These are phyloP conservation scores for Monosporozyma unispora DNA, from an alignment of 805 yeast species.

Conservation along the genomic window DNA sequence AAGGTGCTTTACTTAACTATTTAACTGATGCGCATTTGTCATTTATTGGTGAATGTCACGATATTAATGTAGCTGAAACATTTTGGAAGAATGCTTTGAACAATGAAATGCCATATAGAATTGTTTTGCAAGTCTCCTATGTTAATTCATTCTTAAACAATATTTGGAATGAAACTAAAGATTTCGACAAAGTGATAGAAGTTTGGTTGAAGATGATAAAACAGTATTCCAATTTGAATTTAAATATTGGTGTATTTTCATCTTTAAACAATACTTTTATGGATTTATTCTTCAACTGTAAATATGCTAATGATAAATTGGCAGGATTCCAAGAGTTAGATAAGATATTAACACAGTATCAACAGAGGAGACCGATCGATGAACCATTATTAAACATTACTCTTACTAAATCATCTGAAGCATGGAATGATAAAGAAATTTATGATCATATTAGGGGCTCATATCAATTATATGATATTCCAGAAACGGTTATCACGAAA, in stretches of 20 bases:
- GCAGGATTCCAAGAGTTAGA: constrained; percentile 48
- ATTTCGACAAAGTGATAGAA: constrained; percentile 44
- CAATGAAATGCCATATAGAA: constrained; percentile 58
- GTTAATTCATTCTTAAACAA: constrained; percentile 52
- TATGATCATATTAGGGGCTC: constrained; percentile 50
- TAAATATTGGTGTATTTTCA: constrained; percentile 56
- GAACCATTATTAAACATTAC: constrained; percentile 70
- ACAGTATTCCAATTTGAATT: constrained; percentile 40
- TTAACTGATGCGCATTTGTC: constrained; percentile 62
- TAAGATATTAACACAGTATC: constrained; percentile 43
- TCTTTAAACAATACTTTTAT: constrained; percentile 59
- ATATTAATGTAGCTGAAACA: constrained; percentile 54
- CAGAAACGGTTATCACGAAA: constrained; percentile 55
- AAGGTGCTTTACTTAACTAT: constrained; percentile 26
- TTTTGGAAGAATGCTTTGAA: constrained; percentile 63
- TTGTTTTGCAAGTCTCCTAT: constrained; percentile 59
- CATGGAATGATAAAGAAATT: constrained; percentile 54
- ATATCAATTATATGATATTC: constrained; percentile 44
- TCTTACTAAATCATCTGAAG: constrained; percentile 43
- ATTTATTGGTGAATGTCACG: constrained; percentile 66
- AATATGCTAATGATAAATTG: constrained; percentile 35
- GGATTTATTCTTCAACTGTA: constrained; percentile 48
- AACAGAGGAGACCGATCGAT: constrained; percentile 41
- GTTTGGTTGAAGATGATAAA: constrained; percentile 53
- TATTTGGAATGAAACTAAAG: constrained; percentile 43